Evolutionary conservation across 2,329 filamentous ascomycete genomes (phyloP).

Genomic region (Penicillium occitanis): DNA sequence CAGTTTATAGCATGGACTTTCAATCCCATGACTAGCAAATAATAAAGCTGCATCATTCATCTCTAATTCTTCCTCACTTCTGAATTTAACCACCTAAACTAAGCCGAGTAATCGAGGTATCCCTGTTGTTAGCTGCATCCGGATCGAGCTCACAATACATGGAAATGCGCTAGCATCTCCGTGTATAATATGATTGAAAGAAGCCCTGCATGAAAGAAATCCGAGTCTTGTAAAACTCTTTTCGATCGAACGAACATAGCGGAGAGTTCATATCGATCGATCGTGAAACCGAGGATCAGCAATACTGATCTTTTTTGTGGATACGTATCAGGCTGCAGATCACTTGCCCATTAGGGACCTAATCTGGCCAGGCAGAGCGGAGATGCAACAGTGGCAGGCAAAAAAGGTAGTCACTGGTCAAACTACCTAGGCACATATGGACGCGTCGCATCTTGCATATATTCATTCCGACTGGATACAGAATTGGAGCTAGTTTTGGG

Average conservation of each 20-base stretch:
- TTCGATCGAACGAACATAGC: background rate
- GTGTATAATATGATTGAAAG: background rate
- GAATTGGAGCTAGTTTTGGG: background rate
- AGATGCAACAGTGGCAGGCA: background rate
- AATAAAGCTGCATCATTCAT: background rate
- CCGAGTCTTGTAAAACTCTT: background rate
- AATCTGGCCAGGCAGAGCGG: background rate
- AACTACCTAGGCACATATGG: background rate
- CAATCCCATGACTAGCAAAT: background rate
- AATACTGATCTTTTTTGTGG: background rate
- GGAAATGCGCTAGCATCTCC: background rate
- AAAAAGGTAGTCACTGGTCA: background rate
- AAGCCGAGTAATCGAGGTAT: background rate
- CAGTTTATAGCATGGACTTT: background rate
- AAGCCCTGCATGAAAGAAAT: background rate
- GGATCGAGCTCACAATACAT: background rate
- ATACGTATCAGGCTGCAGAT: background rate
- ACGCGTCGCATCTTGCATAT: background rate
- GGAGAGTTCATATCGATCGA: background rate
- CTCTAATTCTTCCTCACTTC: background rate
- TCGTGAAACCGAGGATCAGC: background rate
- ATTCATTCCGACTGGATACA: background rate
- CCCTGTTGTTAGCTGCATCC: background rate
- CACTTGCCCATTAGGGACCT: background rate
- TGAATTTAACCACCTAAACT: background rate